Percentiles rank a stretch among this genome's conserved stretches.
phyloP scores from a whole-genome alignment of 495 filamentous ascomycete species.

The Trichoderma reesei region DNA sequence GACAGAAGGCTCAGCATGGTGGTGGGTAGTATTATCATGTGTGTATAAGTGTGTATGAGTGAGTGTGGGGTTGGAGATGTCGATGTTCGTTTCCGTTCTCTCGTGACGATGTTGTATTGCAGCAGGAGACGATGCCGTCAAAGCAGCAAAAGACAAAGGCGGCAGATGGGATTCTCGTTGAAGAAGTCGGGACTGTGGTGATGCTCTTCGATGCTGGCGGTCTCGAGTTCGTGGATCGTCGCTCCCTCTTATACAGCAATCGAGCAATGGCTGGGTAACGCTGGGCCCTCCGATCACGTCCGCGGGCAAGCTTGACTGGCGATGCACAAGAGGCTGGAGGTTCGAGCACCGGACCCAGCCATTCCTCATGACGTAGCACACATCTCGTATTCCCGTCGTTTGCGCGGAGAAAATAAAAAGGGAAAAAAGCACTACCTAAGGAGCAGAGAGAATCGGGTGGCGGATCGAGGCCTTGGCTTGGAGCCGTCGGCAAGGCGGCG shows the following conservation, averaged over 20 bases:
- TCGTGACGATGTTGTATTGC: too few relatives aligned
- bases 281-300: not conserved
- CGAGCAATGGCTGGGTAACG: too few relatives aligned
- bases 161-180: too few relatives aligned
- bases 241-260: not conserved
- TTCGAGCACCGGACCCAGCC: not conserved
- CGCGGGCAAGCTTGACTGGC: not conserved
- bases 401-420: not conserved
- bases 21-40: not conserved
- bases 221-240: not conserved
- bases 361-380: conserved; percentile 7
- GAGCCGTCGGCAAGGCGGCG: not conserved
- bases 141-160: too few relatives aligned
- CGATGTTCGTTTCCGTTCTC: too few relatives aligned
- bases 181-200: too few relatives aligned
- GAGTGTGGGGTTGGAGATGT: too few relatives aligned
- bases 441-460: not conserved
- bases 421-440: too few relatives aligned
- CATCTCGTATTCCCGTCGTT: conserved; percentile 7
- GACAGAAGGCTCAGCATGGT: not conserved
- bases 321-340: not conserved
- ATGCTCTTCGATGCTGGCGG: too few relatives aligned
- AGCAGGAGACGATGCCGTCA: too few relatives aligned
- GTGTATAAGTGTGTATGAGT: too few relatives aligned
- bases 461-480: not conserved